Percentiles rank a stretch among this genome's conserved stretches.
These are phyloP conservation scores for Exophiala dermatitidis DNA, from an alignment of 2,329 filamentous ascomycete genomes.

Conservation along the genomic window DNA sequence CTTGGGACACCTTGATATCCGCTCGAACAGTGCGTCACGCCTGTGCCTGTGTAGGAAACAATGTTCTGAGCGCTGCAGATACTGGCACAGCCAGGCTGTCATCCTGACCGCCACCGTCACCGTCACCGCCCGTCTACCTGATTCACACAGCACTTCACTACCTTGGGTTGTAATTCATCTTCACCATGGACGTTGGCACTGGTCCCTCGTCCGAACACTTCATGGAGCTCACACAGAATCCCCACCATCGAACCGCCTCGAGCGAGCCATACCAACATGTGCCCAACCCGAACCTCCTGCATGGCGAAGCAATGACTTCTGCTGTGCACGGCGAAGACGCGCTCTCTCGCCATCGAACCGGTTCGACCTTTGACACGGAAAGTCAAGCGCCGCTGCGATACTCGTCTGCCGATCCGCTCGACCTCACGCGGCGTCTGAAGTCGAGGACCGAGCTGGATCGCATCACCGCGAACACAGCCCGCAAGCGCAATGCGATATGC, in stretches of 20 bases:
- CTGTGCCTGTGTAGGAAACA: too few species aligned
- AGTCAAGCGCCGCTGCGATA: constrained; percentile 50
- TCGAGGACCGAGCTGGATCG: constrained; percentile 65
- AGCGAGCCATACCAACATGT: constrained; percentile 8
- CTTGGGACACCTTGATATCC: too few species aligned
- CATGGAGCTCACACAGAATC: constrained; percentile 20
- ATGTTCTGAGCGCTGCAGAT: not conserved
- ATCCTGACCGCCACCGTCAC: not conserved
- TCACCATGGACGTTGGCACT: constrained; percentile 3
- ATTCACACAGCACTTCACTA: not conserved
- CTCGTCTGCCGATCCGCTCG: constrained; percentile 69
- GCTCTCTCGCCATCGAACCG: constrained; percentile 22
- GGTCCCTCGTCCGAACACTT: constrained; percentile 10
- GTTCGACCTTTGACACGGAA: constrained; percentile 39
- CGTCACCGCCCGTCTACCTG: not conserved
- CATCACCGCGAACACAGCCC: constrained; percentile 73
- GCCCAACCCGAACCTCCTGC: constrained; percentile 16
- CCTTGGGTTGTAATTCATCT: not conserved
- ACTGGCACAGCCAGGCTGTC: not conserved
- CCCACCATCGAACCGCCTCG: constrained; percentile 11
- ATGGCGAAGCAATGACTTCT: constrained; percentile 24
- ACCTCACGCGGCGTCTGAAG: constrained; percentile 70
- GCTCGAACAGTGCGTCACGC: too few species aligned
- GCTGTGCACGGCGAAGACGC: constrained; percentile 18
- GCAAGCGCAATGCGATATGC: constrained; percentile 56